Percentiles rank a stretch among this genome's conserved stretches.
Evolutionary conservation across 768 basidiomycete species (phyloP).

Genomic region (Hemileccinum impolitum): DNA sequence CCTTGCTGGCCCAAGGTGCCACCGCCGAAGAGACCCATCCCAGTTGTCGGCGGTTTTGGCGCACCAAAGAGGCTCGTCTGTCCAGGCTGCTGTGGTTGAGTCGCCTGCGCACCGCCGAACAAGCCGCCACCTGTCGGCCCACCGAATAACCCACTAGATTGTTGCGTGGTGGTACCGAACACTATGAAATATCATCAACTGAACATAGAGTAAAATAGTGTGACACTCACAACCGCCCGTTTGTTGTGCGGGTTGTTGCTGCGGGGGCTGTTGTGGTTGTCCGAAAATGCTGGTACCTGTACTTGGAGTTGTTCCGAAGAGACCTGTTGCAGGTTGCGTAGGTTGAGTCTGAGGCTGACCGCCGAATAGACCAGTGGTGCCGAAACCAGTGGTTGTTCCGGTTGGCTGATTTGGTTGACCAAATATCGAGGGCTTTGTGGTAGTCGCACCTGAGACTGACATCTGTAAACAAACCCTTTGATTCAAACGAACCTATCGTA

Average conservation of each 20-base stretch:
- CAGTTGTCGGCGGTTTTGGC: conserved; percentile 31
- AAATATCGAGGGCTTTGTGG: conserved; percentile 47
- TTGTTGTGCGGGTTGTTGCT: conserved; percentile 40
- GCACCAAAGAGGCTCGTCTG: conserved; percentile 30
- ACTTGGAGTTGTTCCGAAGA: conserved; percentile 29
- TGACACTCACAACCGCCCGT: conserved; percentile 34
- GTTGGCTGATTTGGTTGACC: conserved; percentile 44
- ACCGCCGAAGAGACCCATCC: conserved; percentile 48
- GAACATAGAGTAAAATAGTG: not conserved
- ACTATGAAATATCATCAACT: conserved; percentile 25
- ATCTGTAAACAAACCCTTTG: not conserved
- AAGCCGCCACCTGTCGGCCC: conserved; percentile 31
- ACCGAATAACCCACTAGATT: conserved; percentile 37
- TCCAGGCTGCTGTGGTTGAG: conserved; percentile 36
- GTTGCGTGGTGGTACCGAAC: conserved; percentile 35
- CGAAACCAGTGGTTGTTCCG: conserved; percentile 35
- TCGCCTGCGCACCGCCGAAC: conserved; percentile 35
- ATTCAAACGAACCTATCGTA: conserved; percentile 31
- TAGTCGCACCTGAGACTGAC: conserved; percentile 26
- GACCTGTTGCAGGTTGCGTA: conserved; percentile 21
- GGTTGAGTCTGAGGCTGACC: conserved; percentile 27
- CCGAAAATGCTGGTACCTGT: conserved; percentile 32
- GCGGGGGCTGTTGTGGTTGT: conserved; percentile 27
- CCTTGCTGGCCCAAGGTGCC: conserved; percentile 43
- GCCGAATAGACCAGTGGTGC: conserved; percentile 23